A percentile compares a stretch with the other conserved stretches of the same genome.
Evolutionary conservation across 176 grass and related monocot species (phyloP).

Genomic region (Ananas comosus): DNA sequence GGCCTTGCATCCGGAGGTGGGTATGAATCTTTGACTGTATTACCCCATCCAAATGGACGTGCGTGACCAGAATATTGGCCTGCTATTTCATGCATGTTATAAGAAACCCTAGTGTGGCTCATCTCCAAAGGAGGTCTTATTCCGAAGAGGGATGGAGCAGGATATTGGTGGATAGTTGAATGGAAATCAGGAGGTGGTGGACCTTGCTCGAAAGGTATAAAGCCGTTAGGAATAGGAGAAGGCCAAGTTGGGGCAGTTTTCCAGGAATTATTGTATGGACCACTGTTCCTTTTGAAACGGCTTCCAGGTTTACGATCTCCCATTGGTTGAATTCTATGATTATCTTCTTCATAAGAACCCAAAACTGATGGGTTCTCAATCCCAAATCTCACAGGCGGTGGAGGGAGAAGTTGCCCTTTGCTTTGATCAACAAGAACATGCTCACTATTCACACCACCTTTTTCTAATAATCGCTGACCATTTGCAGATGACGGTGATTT

Average conservation of each 20-base stretch:
- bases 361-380: conserved; percentile 16
- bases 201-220: conserved; percentile 27
- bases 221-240: conserved; percentile 31
- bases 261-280: conserved; percentile 25
- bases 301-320: conserved; percentile 23
- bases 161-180: conserved; percentile 23
- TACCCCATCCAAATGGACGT: conserved; percentile 27
- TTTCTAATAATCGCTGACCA: conserved; percentile 20
- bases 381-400: conserved; percentile 17
- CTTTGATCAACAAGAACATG: conserved; percentile 1
- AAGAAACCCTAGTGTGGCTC: conserved; percentile 15
- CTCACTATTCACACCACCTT: conserved; percentile 4
- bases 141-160: conserved; percentile 24
- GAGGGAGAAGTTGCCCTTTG: conserved; percentile 9
- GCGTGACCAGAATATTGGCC: conserved; percentile 20
- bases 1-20: conserved; percentile 13
- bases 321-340: conserved; percentile 3
- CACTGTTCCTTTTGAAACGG: conserved; percentile 18
- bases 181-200: conserved; percentile 30
- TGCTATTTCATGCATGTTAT: conserved; percentile 28
- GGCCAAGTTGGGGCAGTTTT: conserved; percentile 25
- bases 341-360: conserved; percentile 36
- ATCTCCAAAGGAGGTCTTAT: conserved; percentile 25
- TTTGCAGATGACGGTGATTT: conserved; percentile 17
- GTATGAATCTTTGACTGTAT: conserved; percentile 18